These are phyloP conservation scores for Botryotinia calthae DNA, from an alignment of 2,329 filamentous ascomycete genomes.

Conservation along the genomic window DNA sequence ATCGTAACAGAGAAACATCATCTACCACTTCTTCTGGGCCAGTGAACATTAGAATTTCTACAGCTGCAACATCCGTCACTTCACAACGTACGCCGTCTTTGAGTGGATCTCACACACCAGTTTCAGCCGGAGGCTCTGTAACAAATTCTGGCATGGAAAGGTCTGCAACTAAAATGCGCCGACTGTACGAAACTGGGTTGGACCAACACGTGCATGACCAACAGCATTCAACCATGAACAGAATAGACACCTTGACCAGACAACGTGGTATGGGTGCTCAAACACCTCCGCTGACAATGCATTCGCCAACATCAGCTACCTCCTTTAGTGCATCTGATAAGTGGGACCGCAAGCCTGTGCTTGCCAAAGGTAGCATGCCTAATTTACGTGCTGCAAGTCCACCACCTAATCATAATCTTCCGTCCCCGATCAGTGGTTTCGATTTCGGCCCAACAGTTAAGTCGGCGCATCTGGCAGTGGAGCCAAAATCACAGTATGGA, in stretches of 20 bases:
- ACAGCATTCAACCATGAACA: conserved; percentile 71
- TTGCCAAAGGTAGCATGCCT: conserved; percentile 62
- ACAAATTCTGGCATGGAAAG: conserved; percentile 55
- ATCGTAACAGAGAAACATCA: conserved; percentile 77
- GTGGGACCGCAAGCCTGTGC: conserved; percentile 49
- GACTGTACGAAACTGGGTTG: conserved; percentile 80
- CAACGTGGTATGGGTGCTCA: conserved; percentile 46
- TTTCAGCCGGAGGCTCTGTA: conserved; percentile 41
- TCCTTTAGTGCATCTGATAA: conserved; percentile 45
- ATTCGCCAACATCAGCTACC: conserved; percentile 36
- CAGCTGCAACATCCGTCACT: conserved; percentile 83
- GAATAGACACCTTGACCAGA: conserved; percentile 74
- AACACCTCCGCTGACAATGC: conserved; percentile 31
- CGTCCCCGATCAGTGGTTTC: conserved; percentile 41
- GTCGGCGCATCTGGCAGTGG: conserved; percentile 37
- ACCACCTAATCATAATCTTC: conserved; percentile 40
- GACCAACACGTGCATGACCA: conserved; percentile 79
- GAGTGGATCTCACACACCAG: conserved; percentile 49
- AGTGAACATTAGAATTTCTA: conserved; percentile 71
- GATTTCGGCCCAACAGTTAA: conserved; percentile 38
- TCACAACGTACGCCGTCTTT: conserved; percentile 61
- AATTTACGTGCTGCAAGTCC: conserved; percentile 60
- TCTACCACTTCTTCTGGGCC: conserved; percentile 70
- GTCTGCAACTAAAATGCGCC: conserved; percentile 65
- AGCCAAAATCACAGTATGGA: conserved; percentile 38